Base-by-base conservation (phyloP, 192 early-diverging fungal species). In the Backusella liffmaniae region DNA sequence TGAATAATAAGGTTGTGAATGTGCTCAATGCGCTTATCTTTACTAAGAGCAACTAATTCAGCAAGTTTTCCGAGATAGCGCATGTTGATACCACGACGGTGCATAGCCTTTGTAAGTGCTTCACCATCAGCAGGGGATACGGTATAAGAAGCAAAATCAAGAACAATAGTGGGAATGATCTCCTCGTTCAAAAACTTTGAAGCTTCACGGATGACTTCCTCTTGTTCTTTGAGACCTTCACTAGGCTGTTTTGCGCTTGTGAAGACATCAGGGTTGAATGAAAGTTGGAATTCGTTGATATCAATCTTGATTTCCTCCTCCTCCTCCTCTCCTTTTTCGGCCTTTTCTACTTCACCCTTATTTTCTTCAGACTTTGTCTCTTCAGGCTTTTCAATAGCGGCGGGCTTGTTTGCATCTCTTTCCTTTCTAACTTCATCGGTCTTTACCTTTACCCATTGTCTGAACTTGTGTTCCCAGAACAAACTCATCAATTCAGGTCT, bases 21-120 rank as follows among this genome's bases (percentile, higher is more conserved):
- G 35, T 90, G 89, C 16, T 79, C 77, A 39, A 92, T 76, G 29
- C 83, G 82, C 32, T 83, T 78, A 51, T 89, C 92, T 18, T 86
- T 77, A 67, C 87, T 80, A 29, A 88, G 75, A 7, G 94, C 86
- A 37, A 97, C 84, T 26, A 92, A 73, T 44, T 84, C 70, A 21
- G 90, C 90, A 4, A 97, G 87, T 56, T 83, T 88, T 9, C 97
- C 97, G 26, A 99, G 87, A 77, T 97, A 98, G 36, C 98, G 91
- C 94, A 98, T 98, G 83, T 98, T 98, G 84, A 99, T 92, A 75
- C 98, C 98, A 44, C 94, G 94, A 59, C 90, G 92, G 84, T 99
- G 98, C 88, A 99, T 91, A 5, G 90, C 85, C 72, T 85, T 87
- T 12, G 91, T 91, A n/a, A 99, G 84, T 15, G 89, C 85, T 51